A percentile compares a stretch with the other conserved stretches of the same genome.
These are phyloP conservation scores for Echinosophora koreensis DNA, from an alignment of 306 rosid species.

Conservation along the genomic window DNA sequence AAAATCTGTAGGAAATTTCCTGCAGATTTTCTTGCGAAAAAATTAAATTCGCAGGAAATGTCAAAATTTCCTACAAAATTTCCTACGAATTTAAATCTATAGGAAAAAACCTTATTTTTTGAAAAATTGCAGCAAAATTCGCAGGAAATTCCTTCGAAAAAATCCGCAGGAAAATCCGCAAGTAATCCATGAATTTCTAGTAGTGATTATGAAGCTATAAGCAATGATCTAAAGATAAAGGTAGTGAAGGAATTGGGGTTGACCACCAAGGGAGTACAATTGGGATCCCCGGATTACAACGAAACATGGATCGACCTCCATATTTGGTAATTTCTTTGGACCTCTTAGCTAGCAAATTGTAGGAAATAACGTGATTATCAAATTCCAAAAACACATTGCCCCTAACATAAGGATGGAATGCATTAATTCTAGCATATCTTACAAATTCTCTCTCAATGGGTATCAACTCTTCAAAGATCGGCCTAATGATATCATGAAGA, in stretches of 20 bases:
- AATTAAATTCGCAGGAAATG: no score
- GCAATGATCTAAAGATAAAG: no score
- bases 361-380: conserved; percentile 24
- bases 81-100: no score
- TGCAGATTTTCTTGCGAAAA: no score
- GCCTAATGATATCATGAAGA: conserved; percentile 31
- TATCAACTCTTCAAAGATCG: background rate
- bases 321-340: conserved; percentile 27
- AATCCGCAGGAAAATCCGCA: no score
- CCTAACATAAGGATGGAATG: conserved; percentile 23
- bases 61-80: no score
- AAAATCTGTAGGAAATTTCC: no score
- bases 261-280: conserved; percentile 45
- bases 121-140: no score
- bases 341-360: conserved; percentile 23
- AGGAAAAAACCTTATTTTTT: no score
- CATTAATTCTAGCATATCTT: conserved; percentile 24
- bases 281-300: conserved; percentile 32
- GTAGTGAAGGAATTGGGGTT: conserved; percentile 43
- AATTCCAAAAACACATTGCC: conserved; percentile 26
- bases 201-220: no score
- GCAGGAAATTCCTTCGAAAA: no score
- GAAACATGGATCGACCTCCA: conserved; percentile 32
- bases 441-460: background rate
- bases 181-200: no score